Evolutionary conservation across 305 asterid genomes (phyloP), one percentile per base, ranked within the genome.

Genomic region (Petunia hybrid): DNA sequence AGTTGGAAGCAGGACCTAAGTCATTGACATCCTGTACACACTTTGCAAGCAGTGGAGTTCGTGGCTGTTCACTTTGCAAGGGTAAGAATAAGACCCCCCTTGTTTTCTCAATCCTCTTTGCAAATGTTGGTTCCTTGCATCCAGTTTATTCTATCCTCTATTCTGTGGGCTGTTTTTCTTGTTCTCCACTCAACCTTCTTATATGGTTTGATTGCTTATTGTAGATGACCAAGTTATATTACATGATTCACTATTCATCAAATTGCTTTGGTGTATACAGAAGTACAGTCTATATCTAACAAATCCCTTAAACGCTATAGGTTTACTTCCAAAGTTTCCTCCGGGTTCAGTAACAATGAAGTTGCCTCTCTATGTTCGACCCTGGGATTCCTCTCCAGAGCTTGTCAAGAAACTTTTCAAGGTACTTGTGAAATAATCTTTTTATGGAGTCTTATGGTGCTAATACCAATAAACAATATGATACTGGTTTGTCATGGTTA

Each of bases 31-130:
- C 97, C 87, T 91, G 92, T 82, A 88, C 90, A 35, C 99, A 95
- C 92, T 89, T 94, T 77, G 81, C 90, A 38, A 81, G 87, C 70
- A 91, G 80, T 85, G 94, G 91, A 76, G 86, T 91, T 79, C 95
- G 78, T 83, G 90, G 97, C 53, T 95, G 99, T 87, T 89, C 99
- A 73, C 97, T 95, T 84, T 95, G 99, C 89, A 95, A 95, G 94
- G 99, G 99, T 95, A 82, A 73, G 81, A 65, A 43, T 51, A 53
- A 76, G 79, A 16, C 66, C 31, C 78, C 74, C 79, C 55, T 61
- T 66, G 38, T 70, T 62, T 78, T 1, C 39, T 12, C 48, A 36
- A 60, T 61, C 65, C 77, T 78, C 79, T 82, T 67, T 76, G 56
- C 71, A 14, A 73, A 74, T 69, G 38, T 70, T 43, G 55, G 41